These are phyloP conservation scores for Colletotrichum sp. DNA, from an alignment of 2,329 filamentous ascomycete species.

Conservation along the genomic window DNA sequence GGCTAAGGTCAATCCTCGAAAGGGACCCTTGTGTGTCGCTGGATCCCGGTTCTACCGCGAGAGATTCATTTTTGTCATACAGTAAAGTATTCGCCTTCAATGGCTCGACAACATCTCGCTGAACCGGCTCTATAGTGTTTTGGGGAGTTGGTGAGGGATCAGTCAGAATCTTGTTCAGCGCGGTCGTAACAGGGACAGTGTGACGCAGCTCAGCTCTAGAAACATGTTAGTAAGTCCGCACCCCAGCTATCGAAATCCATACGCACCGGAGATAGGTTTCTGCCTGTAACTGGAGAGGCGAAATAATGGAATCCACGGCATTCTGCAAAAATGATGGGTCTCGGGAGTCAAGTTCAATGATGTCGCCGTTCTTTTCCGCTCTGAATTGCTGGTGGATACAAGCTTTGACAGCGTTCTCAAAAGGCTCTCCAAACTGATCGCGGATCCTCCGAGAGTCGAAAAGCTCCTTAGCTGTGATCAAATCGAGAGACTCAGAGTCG, in stretches of 20 bases:
- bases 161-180: no score
- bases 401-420: not conserved
- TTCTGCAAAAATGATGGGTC: not conserved
- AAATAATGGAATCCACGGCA: not conserved
- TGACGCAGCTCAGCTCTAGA: no score
- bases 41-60: no score
- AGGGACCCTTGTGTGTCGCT: no score
- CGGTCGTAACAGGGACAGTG: rapidly evolving
- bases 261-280: not conserved
- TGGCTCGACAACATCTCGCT: no score
- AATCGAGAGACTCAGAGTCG: not conserved
- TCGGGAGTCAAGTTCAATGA: not conserved
- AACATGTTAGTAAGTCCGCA: no score
- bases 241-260: rapidly evolving
- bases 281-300: not conserved
- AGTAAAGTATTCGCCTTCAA: no score
- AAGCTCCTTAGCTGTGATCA: not conserved
- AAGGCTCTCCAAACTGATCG: not conserved
- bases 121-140: no score
- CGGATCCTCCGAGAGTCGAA: not conserved
- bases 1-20: no score
- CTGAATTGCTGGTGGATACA: not conserved
- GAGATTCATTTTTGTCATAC: no score
- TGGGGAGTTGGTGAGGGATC: no score
- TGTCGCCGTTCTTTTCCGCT: not conserved